Evolutionary conservation across 1,284 basidiomycete genomes (phyloP).

Genomic region (Ganoderma boninense): DNA sequence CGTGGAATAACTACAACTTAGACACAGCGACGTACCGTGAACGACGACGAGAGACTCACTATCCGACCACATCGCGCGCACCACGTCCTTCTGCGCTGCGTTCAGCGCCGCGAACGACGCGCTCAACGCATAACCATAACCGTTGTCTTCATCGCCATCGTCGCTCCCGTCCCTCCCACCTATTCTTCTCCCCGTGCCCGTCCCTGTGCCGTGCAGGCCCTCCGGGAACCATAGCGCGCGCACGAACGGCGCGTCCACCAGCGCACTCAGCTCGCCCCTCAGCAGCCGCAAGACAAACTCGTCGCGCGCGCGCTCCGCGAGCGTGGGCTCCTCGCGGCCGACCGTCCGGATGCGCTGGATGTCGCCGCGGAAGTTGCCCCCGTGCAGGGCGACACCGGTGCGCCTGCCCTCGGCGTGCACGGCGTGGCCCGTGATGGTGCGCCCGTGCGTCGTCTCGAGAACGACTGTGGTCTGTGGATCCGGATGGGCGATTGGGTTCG

Average conservation of each 20-base stretch:
- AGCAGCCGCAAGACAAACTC: slow-evolving; percentile 24
- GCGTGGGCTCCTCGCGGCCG: slow-evolving; percentile 29
- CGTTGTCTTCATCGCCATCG: neutral
- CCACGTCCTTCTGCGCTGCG: slow-evolving; percentile 28
- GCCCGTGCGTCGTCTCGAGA: neutral
- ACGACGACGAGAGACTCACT: slow-evolving; percentile 21
- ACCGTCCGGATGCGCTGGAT: slow-evolving; percentile 28
- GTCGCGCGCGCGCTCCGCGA: slow-evolving; percentile 26
- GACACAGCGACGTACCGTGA: slow-evolving; percentile 11
- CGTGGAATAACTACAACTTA: neutral
- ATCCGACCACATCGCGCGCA: slow-evolving; percentile 21
- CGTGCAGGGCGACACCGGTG: slow-evolving; percentile 15
- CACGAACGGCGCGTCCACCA: slow-evolving; percentile 6
- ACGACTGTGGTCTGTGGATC: slow-evolving; percentile 3
- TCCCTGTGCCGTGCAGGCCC: neutral
- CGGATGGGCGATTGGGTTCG: neutral
- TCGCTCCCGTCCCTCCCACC: neutral
- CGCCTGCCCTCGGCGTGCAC: slow-evolving; percentile 19
- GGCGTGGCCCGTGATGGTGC: slow-evolving; percentile 13
- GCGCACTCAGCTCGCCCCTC: neutral
- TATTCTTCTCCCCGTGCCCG: neutral
- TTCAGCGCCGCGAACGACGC: slow-evolving; percentile 25
- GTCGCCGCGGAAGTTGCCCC: slow-evolving; percentile 12
- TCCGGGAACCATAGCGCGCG: slow-evolving; percentile 13
- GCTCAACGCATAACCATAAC: neutral